These are phyloP conservation scores for Trichoderma gracile DNA, from an alignment of 2,329 filamentous ascomycete genomes.

Conservation along the genomic window DNA sequence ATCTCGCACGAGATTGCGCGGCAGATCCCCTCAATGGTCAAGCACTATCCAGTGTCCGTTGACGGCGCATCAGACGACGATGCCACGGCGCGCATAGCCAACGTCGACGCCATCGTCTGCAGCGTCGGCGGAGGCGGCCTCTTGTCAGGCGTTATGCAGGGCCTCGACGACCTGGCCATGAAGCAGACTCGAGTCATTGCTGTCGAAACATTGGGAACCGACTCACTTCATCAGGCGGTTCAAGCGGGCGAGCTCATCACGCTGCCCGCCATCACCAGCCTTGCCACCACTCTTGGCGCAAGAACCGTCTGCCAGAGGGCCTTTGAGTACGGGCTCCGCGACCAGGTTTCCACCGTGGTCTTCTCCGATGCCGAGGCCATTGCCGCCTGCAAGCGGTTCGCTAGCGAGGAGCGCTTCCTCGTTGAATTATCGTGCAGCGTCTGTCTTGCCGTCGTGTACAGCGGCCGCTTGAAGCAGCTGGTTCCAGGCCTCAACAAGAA, in stretches of 20 bases:
- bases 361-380: slow-evolving; percentile 35
- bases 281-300: slow-evolving; percentile 70
- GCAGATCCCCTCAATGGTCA: slow-evolving; percentile 37
- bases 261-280: slow-evolving; percentile 67
- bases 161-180: slow-evolving; percentile 45
- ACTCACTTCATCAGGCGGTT: slow-evolving; percentile 62
- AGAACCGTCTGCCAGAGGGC: slow-evolving; percentile 59
- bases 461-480: slow-evolving; percentile 30
- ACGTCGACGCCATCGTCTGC: slow-evolving; percentile 68
- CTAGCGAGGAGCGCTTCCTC: slow-evolving; percentile 36
- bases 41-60: slow-evolving; percentile 38
- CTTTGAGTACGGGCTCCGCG: slow-evolving; percentile 36
- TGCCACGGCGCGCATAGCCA: slow-evolving; percentile 49
- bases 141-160: slow-evolving; percentile 71
- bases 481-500: slow-evolving; percentile 31
- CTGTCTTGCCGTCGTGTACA: slow-evolving; percentile 36
- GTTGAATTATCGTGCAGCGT: slow-evolving; percentile 37
- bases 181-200: slow-evolving; percentile 57
- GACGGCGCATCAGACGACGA: slow-evolving; percentile 67
- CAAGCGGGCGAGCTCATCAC: slow-evolving; percentile 56
- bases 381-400: slow-evolving; percentile 33
- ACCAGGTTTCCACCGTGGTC: slow-evolving; percentile 33
- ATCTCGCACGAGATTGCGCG: slow-evolving; percentile 51
- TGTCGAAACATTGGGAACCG: slow-evolving; percentile 71
- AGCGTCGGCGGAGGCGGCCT: slow-evolving; percentile 79